phyloP scores from a whole-genome alignment of 2,329 filamentous ascomycete genomes.

The Hymenotorrendiella dingleyae region DNA sequence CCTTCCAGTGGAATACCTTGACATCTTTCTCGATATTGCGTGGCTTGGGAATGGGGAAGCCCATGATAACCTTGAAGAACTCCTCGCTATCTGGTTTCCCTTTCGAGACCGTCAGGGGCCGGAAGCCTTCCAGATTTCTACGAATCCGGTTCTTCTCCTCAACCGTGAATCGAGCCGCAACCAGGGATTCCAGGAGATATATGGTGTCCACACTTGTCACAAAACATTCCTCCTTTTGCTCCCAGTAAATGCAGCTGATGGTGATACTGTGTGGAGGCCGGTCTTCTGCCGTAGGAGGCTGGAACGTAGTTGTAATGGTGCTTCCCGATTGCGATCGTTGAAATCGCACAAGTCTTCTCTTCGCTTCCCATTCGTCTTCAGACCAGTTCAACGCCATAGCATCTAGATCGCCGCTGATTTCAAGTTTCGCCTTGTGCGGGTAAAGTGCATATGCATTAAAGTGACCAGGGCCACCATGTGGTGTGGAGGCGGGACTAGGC shows the following conservation, averaged over 20 bases:
- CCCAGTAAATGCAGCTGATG: conserved; percentile 97
- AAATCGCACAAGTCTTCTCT: conserved; percentile 84
- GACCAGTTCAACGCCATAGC: conserved; percentile 81
- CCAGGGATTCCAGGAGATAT: conserved; percentile 83
- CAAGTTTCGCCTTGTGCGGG: conserved; percentile 74
- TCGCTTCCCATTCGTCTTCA: conserved; percentile 70
- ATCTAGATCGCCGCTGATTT: conserved; percentile 79
- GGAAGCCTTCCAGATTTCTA: conserved; percentile 90
- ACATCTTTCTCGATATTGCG: conserved; percentile 99
- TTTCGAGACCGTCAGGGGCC: conserved; percentile 89
- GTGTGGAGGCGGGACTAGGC: conserved; percentile 39
- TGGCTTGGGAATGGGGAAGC: conserved; percentile 88
- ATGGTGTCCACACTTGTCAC: conserved; percentile 98
- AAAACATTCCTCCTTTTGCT: conserved; percentile 82
- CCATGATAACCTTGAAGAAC: conserved; percentile 99
- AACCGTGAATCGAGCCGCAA: conserved; percentile 81
- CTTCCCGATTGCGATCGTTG: conserved; percentile 75
- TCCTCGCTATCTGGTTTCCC: conserved; percentile 87
- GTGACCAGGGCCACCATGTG: conserved; percentile 30
- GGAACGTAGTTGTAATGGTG: conserved; percentile 75
- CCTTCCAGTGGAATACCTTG: conserved; percentile 97
- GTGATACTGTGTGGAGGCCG: conserved; percentile 80
- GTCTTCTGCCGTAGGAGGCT: conserved; percentile 71
- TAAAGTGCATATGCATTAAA: conserved; percentile 58
- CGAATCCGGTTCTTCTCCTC: conserved; percentile 98